Percentiles rank a stretch among this genome's conserved stretches.
These are phyloP conservation scores for Zygosaccharomyces pseudobailii DNA, from an alignment of 1,139 yeast species.

Conservation along the genomic window DNA sequence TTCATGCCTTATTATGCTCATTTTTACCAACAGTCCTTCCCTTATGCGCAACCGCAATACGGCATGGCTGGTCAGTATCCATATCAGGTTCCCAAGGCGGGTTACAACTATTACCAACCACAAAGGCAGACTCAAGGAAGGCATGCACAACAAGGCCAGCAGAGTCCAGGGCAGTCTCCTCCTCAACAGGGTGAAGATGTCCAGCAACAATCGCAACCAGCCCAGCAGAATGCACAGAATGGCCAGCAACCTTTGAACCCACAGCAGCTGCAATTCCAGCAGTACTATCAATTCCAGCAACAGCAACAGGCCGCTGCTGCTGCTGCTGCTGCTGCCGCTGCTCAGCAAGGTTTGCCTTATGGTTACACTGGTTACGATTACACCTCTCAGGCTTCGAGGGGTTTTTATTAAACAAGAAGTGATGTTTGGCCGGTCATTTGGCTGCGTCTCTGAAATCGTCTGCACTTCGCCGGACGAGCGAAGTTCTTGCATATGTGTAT, in stretches of 20 bases:
- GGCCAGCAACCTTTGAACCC: slow-evolving; percentile 24
- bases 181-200: slow-evolving; percentile 17
- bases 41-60: slow-evolving; percentile 34
- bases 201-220: slow-evolving; percentile 20
- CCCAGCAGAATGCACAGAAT: slow-evolving; percentile 16
- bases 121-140: slow-evolving; percentile 22
- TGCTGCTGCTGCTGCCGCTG: slow-evolving; percentile 24
- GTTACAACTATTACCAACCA: slow-evolving; percentile 28
- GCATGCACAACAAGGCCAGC: slow-evolving; percentile 17
- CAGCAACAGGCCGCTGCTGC: slow-evolving; percentile 26
- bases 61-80: slow-evolving; percentile 34
- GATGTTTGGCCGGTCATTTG: background rate
- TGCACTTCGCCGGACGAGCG: slow-evolving; percentile 4
- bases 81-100: slow-evolving; percentile 31
- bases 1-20: slow-evolving; percentile 31
- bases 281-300: slow-evolving; percentile 32
- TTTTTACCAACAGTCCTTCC: slow-evolving; percentile 34
- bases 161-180: slow-evolving; percentile 15
- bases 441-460: background rate
- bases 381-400: slow-evolving; percentile 31
- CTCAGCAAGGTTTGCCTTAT: slow-evolving; percentile 29
- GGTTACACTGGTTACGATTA: slow-evolving; percentile 33
- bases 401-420: slow-evolving; percentile 24
- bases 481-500: slow-evolving; percentile 19
- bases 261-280: slow-evolving; percentile 33